Percentiles rank a stretch among this genome's conserved stretches.
Evolutionary conservation across 306 rosid species (phyloP).

Genomic region (Dryas octopetala): DNA sequence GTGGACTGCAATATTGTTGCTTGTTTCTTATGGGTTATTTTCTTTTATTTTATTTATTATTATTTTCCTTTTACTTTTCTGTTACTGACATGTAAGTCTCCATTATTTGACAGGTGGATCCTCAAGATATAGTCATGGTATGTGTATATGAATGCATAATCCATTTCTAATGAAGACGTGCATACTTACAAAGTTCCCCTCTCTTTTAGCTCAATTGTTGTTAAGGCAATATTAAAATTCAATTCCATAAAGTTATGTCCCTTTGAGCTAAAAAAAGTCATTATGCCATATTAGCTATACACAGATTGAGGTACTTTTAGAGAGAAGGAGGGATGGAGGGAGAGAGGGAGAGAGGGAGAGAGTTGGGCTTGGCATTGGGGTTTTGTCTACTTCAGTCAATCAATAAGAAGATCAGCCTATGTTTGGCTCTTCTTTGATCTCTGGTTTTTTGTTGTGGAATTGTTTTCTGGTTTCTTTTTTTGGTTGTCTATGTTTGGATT

Average conservation of each 20-base stretch:
- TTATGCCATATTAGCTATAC: not conserved
- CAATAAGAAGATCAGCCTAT: no score
- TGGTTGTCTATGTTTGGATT: no score
- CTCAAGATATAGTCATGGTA: conserved; percentile 99
- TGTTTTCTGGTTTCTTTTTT: no score
- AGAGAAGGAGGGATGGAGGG: no score
- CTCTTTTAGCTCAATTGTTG: not conserved
- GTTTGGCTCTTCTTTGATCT: no score
- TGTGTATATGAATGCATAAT: conserved; percentile 23
- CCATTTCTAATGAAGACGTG: not conserved
- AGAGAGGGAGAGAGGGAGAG: no score
- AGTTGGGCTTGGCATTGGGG: no score
- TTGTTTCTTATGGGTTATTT: conserved; percentile 6
- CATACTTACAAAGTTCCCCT: not conserved
- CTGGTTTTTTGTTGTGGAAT: no score
- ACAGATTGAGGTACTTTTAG: no score
- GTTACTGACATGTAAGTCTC: conserved; percentile 25
- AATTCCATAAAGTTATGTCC: not conserved
- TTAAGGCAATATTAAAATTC: not conserved
- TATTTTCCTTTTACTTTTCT: not conserved
- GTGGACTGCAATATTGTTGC: not conserved
- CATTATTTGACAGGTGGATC: conserved; percentile 81
- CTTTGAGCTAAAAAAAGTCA: not conserved
- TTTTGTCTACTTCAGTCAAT: no score
- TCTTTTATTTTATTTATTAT: not conserved